Evolutionary conservation across 164 flowering plant species (phyloP), one percentile per base, ranked within the genome.

Genomic region (Litsea cubeba): DNA sequence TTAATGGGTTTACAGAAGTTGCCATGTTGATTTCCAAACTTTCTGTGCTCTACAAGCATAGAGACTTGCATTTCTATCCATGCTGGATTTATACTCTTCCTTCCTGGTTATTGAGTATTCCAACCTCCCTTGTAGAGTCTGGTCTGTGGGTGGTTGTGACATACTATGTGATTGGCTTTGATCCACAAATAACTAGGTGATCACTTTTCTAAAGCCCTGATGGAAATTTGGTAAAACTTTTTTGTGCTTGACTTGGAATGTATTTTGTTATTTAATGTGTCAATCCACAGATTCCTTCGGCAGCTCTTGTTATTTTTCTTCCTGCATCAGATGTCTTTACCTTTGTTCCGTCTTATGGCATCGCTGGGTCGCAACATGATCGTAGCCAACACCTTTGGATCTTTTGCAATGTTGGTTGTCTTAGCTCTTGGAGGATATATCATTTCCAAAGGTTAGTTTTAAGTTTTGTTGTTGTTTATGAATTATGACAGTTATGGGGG

Each of bases 341-440:
- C 82, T 71, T 93, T 94, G 68, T 96, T 96, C 78, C 97, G 98
- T 60, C 76, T 94, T 23, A 91, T 94, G 81, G 98, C 94, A 80
- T 87, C 98, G 65, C 80, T 96, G 75, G 99, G 99, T 50, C 86
- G 99, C 62, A 87, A 89, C 78, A 89, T 96, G 97, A 88, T 92
- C 51, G 93, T 96, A 76, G 90, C 99, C 65, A 94, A 96, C 81
- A 96, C 99, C 51, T 94, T 94, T 83, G 99, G 99, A 68, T 94
- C 99, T 70, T 92, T 94, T 79, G 93, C 98, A 0, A 84, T 96
- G 98, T 76, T 96, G 86, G 90, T 94, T 69, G 90, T 96, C 72
- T 91, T 96, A 97, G 88, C 87, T 71, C 94, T 96, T 72, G 99
- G 99, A 76, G 98, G 98, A 80, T 96, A 83, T 77, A 85, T 96